Conservation (phyloP, 192 early-diverging fungal genomes). For the Pecoramyces ruminantium region DNA sequence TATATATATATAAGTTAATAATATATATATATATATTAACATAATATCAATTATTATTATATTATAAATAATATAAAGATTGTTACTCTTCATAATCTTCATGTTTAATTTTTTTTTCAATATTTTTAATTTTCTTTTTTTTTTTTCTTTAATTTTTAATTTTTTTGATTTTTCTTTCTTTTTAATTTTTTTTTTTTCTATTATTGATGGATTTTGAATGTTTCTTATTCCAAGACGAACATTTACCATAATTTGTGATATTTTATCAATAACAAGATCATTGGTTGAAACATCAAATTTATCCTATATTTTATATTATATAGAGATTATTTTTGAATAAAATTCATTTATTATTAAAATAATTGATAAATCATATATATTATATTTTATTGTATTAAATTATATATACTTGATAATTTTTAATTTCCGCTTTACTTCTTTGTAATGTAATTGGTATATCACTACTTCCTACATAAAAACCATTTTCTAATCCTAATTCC, state of each 20-base stretch:
- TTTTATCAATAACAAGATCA: constrained; percentile 55
- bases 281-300: constrained; percentile 15
- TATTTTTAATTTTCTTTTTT: constrained; percentile 4
- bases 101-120: not conserved
- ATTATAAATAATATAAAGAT: constrained; percentile 40
- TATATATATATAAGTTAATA: no score
- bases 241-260: constrained; percentile 38
- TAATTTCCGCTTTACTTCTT: constrained; percentile 55
- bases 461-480: constrained; percentile 18
- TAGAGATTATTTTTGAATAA: no score
- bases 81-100: constrained; percentile 11
- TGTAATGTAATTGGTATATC: constrained; percentile 55
- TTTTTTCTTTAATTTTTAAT: no score
- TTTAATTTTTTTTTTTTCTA: constrained; percentile 19
- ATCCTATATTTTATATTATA: no score
- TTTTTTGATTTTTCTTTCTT: constrained; percentile 16
- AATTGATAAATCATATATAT: no score
- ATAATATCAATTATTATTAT: no score
- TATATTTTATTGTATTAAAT: no score
- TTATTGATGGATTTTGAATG: not conserved
- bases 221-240: constrained; percentile 18
- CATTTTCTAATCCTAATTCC: constrained; percentile 22
- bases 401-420: constrained; percentile 10
- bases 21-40: no score
- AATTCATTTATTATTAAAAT: no score